Conservation (phyloP, 192 early-diverging fungal genomes). For the Chytriomyces hyalinus region DNA sequence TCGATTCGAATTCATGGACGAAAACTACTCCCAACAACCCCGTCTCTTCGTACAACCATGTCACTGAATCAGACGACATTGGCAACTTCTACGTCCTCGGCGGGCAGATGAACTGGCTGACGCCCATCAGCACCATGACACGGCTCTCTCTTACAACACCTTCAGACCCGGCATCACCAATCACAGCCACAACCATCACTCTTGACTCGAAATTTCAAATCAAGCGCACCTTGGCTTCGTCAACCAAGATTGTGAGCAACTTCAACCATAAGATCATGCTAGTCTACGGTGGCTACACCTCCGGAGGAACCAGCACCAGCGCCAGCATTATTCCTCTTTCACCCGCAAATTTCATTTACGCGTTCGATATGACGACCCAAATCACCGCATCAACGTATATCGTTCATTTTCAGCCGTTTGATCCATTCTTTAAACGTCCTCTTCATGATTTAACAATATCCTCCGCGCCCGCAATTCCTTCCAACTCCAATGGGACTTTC, state of each 20-base stretch:
- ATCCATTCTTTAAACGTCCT: not conserved
- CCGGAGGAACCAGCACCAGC: not conserved
- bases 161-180: slow-evolving; percentile 3
- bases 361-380: slow-evolving; percentile 20
- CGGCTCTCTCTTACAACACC: not conserved
- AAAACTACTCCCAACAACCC: not conserved
- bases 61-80: slow-evolving; percentile 7
- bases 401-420: slow-evolving; percentile 13
- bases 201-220: not conserved
- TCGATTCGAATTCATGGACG: not conserved
- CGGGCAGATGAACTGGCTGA: slow-evolving; percentile 14
- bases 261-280: slow-evolving; percentile 30
- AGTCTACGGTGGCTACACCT: slow-evolving; percentile 26
- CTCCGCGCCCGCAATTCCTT: not conserved
- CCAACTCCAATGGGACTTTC: not conserved
- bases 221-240: not conserved
- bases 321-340: not conserved
- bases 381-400: slow-evolving; percentile 24
- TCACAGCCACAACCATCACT: not conserved
- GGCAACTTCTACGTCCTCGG: slow-evolving; percentile 19
- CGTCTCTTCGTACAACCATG: slow-evolving; percentile 20
- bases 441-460: not conserved
- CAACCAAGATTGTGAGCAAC: slow-evolving; percentile 13
- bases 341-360: slow-evolving; percentile 1
- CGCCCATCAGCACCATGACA: not conserved